Conservation (phyloP, 169 alveolate species). For the Hepatocystis sp. region DNA sequence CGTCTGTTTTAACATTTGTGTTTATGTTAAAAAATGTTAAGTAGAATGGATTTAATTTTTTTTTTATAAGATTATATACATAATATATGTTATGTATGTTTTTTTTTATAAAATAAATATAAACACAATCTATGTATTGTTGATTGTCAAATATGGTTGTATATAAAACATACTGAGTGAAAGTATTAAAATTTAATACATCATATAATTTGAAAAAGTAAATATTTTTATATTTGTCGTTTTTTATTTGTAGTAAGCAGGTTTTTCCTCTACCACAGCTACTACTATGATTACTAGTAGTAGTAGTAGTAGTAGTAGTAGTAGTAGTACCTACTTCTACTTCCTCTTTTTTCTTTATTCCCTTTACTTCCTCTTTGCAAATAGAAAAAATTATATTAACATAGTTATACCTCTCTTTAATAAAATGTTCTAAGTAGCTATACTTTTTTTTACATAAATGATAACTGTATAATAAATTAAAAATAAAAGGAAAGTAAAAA, state of each 20-base stretch:
- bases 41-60: background rate
- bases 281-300: background rate
- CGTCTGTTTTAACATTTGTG: no score
- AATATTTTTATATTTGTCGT: background rate
- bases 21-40: no score
- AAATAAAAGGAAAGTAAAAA: conserved; percentile 41
- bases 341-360: background rate
- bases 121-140: conserved; percentile 21
- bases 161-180: conserved; percentile 12
- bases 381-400: conserved; percentile 9
- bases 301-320: no score
- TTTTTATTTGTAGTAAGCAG: background rate
- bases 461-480: conserved; percentile 27
- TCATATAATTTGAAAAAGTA: conserved; percentile 15
- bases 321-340: background rate
- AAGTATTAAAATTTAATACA: conserved; percentile 7
- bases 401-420: conserved; percentile 19
- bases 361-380: background rate
- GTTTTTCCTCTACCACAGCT: background rate
- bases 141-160: conserved; percentile 47
- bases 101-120: conserved; percentile 7
- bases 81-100: background rate
- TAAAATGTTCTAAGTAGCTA: conserved; percentile 8
- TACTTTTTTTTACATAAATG: conserved; percentile 12
- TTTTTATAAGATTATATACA: background rate